phyloP scores from a whole-genome alignment of 2,329 filamentous ascomycete species.

The Diaporthe sp. region DNA sequence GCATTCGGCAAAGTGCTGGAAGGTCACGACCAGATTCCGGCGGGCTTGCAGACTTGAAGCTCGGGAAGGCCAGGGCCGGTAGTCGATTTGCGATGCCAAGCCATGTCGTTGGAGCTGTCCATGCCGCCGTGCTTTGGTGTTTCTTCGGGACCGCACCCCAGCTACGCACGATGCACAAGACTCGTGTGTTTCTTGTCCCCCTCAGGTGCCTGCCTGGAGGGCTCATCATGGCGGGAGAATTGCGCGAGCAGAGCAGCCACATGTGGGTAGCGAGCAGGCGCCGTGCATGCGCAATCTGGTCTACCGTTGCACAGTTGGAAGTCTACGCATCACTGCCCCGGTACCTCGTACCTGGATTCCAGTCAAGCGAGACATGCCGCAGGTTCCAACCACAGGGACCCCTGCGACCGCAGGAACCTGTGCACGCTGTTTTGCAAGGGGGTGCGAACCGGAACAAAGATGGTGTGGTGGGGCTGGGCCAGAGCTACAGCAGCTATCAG shows the following conservation, averaged over 20 bases:
- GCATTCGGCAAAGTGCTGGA: constrained; percentile 34
- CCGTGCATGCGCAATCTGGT: background rate
- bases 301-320: background rate
- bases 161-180: background rate
- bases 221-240: background rate
- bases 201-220: background rate
- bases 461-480: constrained; percentile 24
- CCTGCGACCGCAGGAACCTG: constrained; percentile 21
- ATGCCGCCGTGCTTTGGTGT: constrained; percentile 16
- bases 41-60: constrained; percentile 21
- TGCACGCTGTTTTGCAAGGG: background rate
- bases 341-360: constrained; percentile 20
- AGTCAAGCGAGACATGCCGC: constrained; percentile 26
- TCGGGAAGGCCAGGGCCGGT: constrained; percentile 32
- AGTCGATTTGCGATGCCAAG: constrained; percentile 33
- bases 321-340: constrained; percentile 23
- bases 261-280: background rate
- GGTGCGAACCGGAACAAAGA: constrained; percentile 17
- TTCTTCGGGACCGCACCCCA: background rate
- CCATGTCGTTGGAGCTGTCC: constrained; percentile 16
- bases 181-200: background rate
- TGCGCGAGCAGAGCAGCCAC: background rate
- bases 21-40: constrained; percentile 28
- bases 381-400: background rate
- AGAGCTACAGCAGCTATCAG: constrained; percentile 15